phyloP scores from a whole-genome alignment of 306 rosid species.

The Castanea crenata region DNA sequence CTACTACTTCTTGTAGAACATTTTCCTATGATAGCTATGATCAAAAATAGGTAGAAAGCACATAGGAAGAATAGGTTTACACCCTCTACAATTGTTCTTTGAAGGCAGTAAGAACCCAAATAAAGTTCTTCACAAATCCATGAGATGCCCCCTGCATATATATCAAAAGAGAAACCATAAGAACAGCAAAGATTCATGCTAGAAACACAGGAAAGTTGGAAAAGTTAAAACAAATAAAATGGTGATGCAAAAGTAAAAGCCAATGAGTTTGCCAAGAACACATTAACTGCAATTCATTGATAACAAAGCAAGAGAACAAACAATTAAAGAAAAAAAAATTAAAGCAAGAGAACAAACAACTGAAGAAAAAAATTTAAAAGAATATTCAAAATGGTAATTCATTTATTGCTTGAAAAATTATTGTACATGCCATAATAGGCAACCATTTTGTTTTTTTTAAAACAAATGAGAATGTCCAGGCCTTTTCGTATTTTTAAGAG shows the following conservation, averaged over 20 bases:
- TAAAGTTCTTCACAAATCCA: slow-evolving; percentile 44
- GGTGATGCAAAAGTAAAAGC: background rate
- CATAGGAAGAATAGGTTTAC: slow-evolving; percentile 41
- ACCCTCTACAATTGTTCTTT: slow-evolving; percentile 31
- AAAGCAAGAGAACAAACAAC: too few species aligned
- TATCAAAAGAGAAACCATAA: background rate
- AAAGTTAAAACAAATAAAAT: background rate
- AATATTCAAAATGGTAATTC: too few species aligned
- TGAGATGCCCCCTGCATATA: slow-evolving; percentile 37
- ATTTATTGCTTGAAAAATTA: too few species aligned
- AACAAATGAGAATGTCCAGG: accelerated
- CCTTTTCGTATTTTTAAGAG: too few species aligned
- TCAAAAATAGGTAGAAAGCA: slow-evolving; percentile 25
- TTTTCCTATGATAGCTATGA: slow-evolving; percentile 26
- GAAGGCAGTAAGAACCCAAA: slow-evolving; percentile 42
- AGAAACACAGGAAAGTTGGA: background rate
- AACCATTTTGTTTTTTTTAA: background rate
- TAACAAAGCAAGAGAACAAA: background rate
- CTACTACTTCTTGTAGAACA: background rate
- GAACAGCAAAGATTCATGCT: background rate
- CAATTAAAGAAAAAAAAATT: too few species aligned
- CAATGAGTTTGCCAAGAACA: background rate
- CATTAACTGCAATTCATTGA: background rate
- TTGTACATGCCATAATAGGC: background rate
- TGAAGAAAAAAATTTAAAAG: too few species aligned